A percentile compares a stretch with the other conserved stretches of the same genome.
These are phyloP conservation scores for Colletotrichum brevisporum DNA, from an alignment of 2,329 filamentous ascomycete species.

Conservation along the genomic window DNA sequence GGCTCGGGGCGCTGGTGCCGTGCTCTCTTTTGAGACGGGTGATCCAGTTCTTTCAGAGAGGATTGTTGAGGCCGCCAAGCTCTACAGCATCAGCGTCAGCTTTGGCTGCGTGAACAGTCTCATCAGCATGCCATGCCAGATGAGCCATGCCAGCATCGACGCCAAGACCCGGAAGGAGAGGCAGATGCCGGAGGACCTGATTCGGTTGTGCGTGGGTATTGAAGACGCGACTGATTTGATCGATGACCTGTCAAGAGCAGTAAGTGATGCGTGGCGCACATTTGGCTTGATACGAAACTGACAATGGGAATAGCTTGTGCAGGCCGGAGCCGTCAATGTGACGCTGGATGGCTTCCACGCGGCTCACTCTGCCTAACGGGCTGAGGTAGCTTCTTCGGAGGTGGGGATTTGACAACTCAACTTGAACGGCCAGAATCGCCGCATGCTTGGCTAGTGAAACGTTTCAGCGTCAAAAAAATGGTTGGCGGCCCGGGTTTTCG, in stretches of 20 bases:
- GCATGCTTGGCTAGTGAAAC: neutral
- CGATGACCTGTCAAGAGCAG: constrained; percentile 91
- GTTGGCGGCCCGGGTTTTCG: no score
- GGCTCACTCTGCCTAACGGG: constrained; percentile 42
- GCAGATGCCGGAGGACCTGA: constrained; percentile 96
- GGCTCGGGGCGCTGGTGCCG: constrained; percentile 93
- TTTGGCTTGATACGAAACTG: constrained; percentile 40
- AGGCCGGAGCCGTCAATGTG: constrained; percentile 92
- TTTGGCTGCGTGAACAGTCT: constrained; percentile 98
- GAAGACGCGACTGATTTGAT: constrained; percentile 93
- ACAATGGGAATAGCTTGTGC: constrained; percentile 76
- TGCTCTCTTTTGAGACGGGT: constrained; percentile 96
- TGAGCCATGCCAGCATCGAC: constrained; percentile 99
- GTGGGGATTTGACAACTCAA: neutral
- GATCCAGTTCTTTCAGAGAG: constrained; percentile 86
- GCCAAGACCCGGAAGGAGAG: constrained; percentile 91
- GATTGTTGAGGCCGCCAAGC: constrained; percentile 91
- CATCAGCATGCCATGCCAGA: constrained; percentile 99
- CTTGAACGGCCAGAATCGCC: neutral
- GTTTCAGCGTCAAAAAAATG: no score
- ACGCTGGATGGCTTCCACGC: constrained; percentile 87
- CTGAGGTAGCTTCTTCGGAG: neutral
- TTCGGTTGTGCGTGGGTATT: constrained; percentile 95
- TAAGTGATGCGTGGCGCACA: constrained; percentile 65
- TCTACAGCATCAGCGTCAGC: constrained; percentile 97